Evolutionary conservation across 2,329 filamentous ascomycete species (phyloP), one percentile per base, ranked within the genome.

Genomic region (Colletotrichum sidae): DNA sequence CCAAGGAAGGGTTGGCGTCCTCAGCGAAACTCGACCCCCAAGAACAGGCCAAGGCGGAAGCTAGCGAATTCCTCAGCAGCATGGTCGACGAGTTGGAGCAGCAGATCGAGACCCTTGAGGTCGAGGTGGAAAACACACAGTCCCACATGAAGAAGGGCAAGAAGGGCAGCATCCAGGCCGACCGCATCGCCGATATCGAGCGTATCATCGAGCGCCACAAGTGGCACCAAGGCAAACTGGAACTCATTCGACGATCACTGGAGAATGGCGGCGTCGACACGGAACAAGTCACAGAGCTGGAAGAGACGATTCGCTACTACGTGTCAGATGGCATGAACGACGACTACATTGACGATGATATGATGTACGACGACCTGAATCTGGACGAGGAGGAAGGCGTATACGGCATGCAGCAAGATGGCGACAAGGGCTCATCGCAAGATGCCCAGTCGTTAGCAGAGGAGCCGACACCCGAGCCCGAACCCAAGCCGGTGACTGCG

Each of bases 1-100:
- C 96, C 68, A 98, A 99, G 84, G 96, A 98, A 80, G 96, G 96
- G 49, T 83, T 99, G 70, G 96, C 93, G 69, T 92, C 95, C 56
- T 93, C 94, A 34, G 90, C 93, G 55, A 96, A 97, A 79, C 86
- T 98, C 69, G 96, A 99, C 81, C 96, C 96, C n/a, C 97, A 94
- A 77, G 96, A 98, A 78, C 93, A 96, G 78, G 95, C 97, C 77
- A 97, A 97, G 81, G 84, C 92, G 68, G 95, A 98, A 73, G 86
- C 92, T 37, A 88, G 90, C 81, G 91, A 97, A 62, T 98, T 98
- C 80, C 83, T 99, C 50, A 90, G 89, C 68, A 87, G 83, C 63
- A 94, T 93, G 88, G 93, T 98, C 59, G 94, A 97, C 75, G 93
- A 97, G 76, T 88, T 99, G 65, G 94, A 97, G 75, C 91, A 92